Percentiles rank a stretch among this genome's conserved stretches.
Evolutionary conservation across 768 basidiomycete genomes (phyloP).

Genomic region (Hygrocybe punicea): DNA sequence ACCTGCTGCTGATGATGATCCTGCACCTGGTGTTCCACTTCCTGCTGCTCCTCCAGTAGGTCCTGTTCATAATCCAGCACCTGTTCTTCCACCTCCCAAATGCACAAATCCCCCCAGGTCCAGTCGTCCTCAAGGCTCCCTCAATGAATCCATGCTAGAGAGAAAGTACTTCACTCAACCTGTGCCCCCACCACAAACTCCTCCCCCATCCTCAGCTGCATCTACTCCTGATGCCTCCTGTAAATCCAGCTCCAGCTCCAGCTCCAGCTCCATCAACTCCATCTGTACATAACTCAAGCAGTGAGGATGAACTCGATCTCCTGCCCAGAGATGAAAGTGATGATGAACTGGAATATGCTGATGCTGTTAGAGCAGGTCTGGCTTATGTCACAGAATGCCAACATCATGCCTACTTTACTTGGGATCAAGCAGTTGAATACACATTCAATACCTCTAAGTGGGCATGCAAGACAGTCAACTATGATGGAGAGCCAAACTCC

Average conservation of each 20-base stretch:
- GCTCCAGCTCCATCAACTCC: no score
- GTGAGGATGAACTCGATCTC: no score
- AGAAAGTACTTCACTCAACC: not conserved
- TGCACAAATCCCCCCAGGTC: not conserved
- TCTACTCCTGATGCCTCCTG: not conserved
- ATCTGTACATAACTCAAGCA: no score
- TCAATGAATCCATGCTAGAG: not conserved
- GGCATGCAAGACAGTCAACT: no score
- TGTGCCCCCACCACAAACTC: not conserved
- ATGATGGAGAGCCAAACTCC: no score
- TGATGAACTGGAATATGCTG: no score
- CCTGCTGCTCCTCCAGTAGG: no score
- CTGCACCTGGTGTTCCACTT: not conserved
- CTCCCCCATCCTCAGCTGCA: not conserved
- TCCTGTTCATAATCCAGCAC: not conserved
- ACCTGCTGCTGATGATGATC: slow-evolving; percentile 6
- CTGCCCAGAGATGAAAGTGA: not conserved
- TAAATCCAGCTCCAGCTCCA: no score
- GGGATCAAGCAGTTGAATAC: no score
- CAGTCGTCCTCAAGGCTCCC: no score
- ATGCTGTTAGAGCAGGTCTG: no score
- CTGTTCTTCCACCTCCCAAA: not conserved
- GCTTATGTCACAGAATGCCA: not conserved
- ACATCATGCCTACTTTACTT: not conserved
- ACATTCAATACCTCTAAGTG: no score